Base-by-base conservation (phyloP, 108 stramenopile species). In the Cyclotella baltica region DNA sequence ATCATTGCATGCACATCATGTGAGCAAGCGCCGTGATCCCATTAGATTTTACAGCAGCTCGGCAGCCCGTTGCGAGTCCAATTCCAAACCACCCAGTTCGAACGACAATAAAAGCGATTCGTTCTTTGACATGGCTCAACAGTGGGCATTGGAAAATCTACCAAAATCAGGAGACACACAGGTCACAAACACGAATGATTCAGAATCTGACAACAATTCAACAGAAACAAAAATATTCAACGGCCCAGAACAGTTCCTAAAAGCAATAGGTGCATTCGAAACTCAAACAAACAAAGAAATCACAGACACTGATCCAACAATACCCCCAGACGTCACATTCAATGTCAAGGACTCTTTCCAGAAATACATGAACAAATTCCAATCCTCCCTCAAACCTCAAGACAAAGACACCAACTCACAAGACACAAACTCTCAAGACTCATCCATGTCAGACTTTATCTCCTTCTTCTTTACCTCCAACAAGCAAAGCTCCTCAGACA, bases 51-150 rank as follows among this genome's bases (percentile, higher is more conserved):
- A 64, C 40, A 43, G 63, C 29, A 52, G 48, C 8, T 52, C 67
- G 29, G 23, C 31, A n/a, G 19, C 67, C 1, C 47, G 8, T n/a
- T 67, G 67, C 31, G 67, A 67, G 5, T 51, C 67, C 31, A 27
- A 50, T 36, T n/a, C 62, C 37, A 40, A 63, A 4, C 18, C 37
- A 43, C 37, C 22, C n/a, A 25, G 3, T 1, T 23, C 38, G 2
- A 3, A 64, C 27, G 38, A 43, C 5, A 30, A 51, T 33, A 51
- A n/a, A 4, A 67, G 37, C n/a, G 67, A 68, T 36, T 73, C 67
- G 25, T 73, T 73, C 33, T 73, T 73, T 73, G 79, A 73, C 52
- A 62, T 68, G 79, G 79, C 72, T 58, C 79, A 80, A 31, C 79
- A 80, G 25, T 80, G 72, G 79, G 78, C 65, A 27, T 19, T 20